phyloP scores from a whole-genome alignment of 2,329 filamentous ascomycete species.

The Pestalotiopsis sp. region DNA sequence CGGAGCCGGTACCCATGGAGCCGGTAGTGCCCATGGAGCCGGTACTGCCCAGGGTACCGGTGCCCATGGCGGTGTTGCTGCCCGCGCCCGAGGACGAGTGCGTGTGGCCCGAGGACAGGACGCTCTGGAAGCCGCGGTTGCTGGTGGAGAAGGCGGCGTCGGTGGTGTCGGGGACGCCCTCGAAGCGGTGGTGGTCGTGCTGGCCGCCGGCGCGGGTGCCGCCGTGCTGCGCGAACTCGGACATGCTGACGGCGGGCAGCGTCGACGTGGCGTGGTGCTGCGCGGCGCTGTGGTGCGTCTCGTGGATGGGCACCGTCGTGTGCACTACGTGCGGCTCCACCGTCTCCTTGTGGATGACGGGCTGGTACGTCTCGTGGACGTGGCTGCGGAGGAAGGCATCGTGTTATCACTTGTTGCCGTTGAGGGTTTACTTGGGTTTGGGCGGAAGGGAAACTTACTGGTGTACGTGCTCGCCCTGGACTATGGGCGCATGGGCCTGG shows the following conservation, averaged over 20 bases:
- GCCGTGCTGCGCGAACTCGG: constrained; percentile 61
- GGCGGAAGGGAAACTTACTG: constrained; percentile 35
- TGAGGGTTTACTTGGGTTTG: too few species aligned
- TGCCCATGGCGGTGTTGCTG: neutral
- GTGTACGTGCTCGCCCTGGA: constrained; percentile 65
- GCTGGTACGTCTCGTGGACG: constrained; percentile 70
- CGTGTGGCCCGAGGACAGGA: neutral
- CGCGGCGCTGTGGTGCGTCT: constrained; percentile 68
- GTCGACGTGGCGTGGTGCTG: constrained; percentile 67
- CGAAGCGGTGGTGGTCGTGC: constrained; percentile 59
- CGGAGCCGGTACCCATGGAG: neutral
- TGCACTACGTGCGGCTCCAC: constrained; percentile 70
- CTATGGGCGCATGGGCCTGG: constrained; percentile 44
- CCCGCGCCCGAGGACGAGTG: too few species aligned
- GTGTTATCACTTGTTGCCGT: too few species aligned
- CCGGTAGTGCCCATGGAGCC: neutral
- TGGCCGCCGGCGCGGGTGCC: constrained; percentile 55
- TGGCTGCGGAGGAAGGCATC: constrained; percentile 34
- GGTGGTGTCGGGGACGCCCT: constrained; percentile 54
- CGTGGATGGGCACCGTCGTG: constrained; percentile 72
- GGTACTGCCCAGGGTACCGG: constrained; percentile 2
- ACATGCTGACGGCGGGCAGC: constrained; percentile 64
- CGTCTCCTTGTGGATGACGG: constrained; percentile 70
- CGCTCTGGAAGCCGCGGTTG: neutral
- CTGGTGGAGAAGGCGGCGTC: neutral